A percentile compares a stretch with the other conserved stretches of the same genome.
Evolutionary conservation across 2,329 filamentous ascomycete species (phyloP).

Genomic region (Talaromyces sp.): DNA sequence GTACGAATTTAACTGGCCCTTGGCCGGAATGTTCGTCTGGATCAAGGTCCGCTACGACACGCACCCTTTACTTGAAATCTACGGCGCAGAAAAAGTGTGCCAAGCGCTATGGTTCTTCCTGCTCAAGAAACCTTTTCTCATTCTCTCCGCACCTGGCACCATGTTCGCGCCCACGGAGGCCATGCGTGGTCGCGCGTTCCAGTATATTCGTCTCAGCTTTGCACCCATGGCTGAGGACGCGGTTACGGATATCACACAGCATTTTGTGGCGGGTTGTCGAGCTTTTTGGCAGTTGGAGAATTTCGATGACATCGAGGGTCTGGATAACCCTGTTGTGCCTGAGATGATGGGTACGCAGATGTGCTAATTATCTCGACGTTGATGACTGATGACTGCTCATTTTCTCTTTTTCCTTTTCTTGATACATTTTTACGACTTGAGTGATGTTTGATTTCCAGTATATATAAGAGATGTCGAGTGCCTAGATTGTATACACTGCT

Average conservation of each 20-base stretch:
- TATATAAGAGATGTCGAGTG: background rate
- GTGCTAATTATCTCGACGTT: background rate
- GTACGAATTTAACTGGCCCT: constrained; percentile 73
- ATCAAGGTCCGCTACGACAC: constrained; percentile 65
- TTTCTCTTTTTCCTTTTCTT: background rate
- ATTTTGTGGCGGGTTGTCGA: constrained; percentile 66
- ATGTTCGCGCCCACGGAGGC: constrained; percentile 69
- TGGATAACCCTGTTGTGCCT: constrained; percentile 5
- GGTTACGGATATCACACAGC: constrained; percentile 58
- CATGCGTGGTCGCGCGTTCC: constrained; percentile 61
- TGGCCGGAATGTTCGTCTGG: constrained; percentile 93
- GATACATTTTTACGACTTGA: background rate
- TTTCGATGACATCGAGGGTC: constrained; percentile 17
- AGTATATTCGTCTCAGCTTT: constrained; percentile 77
- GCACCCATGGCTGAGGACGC: constrained; percentile 74
- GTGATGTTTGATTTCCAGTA: background rate
- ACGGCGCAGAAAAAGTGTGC: constrained; percentile 56
- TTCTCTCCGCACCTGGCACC: constrained; percentile 66
- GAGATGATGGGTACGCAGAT: constrained; percentile 13
- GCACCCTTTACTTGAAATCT: constrained; percentile 64
- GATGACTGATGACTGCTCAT: background rate
- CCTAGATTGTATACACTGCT: background rate
- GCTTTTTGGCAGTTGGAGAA: constrained; percentile 75
- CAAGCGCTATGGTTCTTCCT: constrained; percentile 68
- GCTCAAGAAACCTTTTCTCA: constrained; percentile 65